phyloP scores from a whole-genome alignment of 2,329 filamentous ascomycete species.

The Ophiosphaerella herpotricha region DNA sequence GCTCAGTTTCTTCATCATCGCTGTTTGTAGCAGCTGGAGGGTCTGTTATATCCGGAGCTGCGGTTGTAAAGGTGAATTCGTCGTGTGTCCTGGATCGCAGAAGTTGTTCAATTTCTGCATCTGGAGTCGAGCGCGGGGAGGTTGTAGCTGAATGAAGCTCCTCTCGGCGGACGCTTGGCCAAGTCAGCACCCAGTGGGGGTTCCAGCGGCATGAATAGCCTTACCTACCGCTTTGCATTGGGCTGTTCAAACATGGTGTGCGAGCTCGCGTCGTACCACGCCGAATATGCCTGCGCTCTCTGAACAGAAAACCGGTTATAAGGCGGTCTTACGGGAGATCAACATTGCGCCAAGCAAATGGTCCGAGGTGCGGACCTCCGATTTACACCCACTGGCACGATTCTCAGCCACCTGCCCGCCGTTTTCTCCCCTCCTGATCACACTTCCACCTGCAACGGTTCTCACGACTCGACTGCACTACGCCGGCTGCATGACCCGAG shows the following conservation, averaged over 20 bases:
- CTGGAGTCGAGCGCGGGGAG: slow-evolving; percentile 42
- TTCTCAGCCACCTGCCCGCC: neutral
- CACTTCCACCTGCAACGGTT: too few species aligned
- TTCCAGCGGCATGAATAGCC: neutral
- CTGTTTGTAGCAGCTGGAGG: slow-evolving; percentile 7
- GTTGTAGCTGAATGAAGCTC: slow-evolving; percentile 41
- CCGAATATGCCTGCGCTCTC: too few species aligned
- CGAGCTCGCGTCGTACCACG: neutral
- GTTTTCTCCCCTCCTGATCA: too few species aligned
- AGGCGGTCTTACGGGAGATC: neutral
- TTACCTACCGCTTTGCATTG: slow-evolving; percentile 36
- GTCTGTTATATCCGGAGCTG: slow-evolving; percentile 3
- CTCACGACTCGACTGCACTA: too few species aligned
- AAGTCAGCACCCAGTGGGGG: slow-evolving; percentile 13
- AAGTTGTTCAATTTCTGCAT: slow-evolving; percentile 36
- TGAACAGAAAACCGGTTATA: neutral
- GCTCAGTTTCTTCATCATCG: slow-evolving; percentile 39
- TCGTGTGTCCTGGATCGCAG: slow-evolving; percentile 30
- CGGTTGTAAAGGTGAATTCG: slow-evolving; percentile 31
- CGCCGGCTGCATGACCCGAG: too few species aligned
- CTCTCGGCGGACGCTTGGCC: slow-evolving; percentile 37
- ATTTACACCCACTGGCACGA: neutral
- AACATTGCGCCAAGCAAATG: neutral
- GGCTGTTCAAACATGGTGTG: slow-evolving; percentile 29
- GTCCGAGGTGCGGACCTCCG: neutral